Evolutionary conservation across 352 stramenopile species (phyloP).

Genomic region (Phytophthora quininea): DNA sequence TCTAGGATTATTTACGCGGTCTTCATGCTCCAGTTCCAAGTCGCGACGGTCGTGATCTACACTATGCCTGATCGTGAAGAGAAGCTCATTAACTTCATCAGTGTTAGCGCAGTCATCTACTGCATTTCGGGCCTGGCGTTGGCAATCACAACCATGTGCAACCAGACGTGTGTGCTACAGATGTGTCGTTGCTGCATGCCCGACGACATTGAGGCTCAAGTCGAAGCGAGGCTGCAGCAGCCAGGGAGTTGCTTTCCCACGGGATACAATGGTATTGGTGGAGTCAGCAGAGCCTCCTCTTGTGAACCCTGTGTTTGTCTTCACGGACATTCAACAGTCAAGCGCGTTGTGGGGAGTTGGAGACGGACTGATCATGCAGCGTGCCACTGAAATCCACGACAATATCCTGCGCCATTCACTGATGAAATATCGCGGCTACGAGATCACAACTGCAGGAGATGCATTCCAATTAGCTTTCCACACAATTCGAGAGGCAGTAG

Average conservation of each 20-base stretch:
- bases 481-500: constrained; percentile 54
- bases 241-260: constrained; percentile 40
- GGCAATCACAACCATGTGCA: constrained; percentile 53
- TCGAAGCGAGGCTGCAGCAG: constrained; percentile 46
- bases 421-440: constrained; percentile 61
- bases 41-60: constrained; percentile 51
- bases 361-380: constrained; percentile 51
- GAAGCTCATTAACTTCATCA: constrained; percentile 42
- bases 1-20: constrained; percentile 58
- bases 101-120: constrained; percentile 45
- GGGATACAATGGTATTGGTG: constrained; percentile 31
- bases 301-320: constrained; percentile 65
- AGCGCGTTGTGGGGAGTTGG: constrained; percentile 54
- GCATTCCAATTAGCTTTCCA: constrained; percentile 69
- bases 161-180: constrained; percentile 46
- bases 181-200: constrained; percentile 46
- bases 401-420: constrained; percentile 50
- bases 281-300: constrained; percentile 42
- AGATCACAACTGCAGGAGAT: constrained; percentile 65
- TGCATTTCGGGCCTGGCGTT: constrained; percentile 42
- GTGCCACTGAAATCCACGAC: constrained; percentile 60
- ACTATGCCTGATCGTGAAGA: constrained; percentile 29
- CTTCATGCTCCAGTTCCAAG: constrained; percentile 65
- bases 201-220: constrained; percentile 50
- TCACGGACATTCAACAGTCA: constrained; percentile 71